A percentile compares a stretch with the other conserved stretches of the same genome.
Evolutionary conservation across 805 yeast genomes (phyloP).

Genomic region (Cyberlindnera maclurae): DNA sequence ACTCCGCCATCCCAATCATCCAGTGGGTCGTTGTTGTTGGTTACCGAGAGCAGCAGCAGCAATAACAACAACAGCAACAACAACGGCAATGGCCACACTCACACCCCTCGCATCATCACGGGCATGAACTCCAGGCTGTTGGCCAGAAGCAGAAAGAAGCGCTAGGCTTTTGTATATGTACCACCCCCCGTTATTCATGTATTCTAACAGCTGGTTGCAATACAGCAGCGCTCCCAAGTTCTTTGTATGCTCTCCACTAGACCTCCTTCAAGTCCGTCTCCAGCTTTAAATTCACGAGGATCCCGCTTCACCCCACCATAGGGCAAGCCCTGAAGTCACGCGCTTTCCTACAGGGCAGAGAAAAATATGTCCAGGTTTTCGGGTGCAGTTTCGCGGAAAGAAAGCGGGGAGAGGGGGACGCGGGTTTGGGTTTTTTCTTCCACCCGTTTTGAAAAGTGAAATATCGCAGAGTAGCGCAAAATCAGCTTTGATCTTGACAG

Average conservation of each 20-base stretch:
- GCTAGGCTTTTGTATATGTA: background rate
- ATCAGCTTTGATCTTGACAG: constrained; percentile 4
- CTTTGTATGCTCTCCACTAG: too few species aligned
- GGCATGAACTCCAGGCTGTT: constrained; percentile 54
- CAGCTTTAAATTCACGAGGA: too few species aligned
- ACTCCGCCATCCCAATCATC: background rate
- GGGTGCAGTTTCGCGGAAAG: background rate
- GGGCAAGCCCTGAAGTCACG: too few species aligned
- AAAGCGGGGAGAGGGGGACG: background rate
- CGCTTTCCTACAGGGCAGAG: too few species aligned
- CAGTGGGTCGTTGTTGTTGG: too few species aligned
- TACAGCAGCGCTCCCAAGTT: too few species aligned
- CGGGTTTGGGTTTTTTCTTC: constrained; percentile 13
- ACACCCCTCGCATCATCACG: constrained; percentile 30
- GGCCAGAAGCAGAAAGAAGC: constrained; percentile 35
- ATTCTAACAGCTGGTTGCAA: too few species aligned
- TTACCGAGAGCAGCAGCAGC: background rate
- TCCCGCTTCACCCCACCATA: too few species aligned
- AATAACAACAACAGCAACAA: constrained; percentile 10
- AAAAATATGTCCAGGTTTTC: too few species aligned
- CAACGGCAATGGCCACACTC: too few species aligned
- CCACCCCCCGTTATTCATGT: too few species aligned
- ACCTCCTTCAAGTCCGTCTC: too few species aligned
- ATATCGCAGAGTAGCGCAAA: constrained; percentile 10
- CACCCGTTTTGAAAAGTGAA: constrained; percentile 23